A percentile compares a stretch with the other conserved stretches of the same genome.
Evolutionary conservation across 78 protist genomes (phyloP).

Genomic region (Monosiga brevicollis): DNA sequence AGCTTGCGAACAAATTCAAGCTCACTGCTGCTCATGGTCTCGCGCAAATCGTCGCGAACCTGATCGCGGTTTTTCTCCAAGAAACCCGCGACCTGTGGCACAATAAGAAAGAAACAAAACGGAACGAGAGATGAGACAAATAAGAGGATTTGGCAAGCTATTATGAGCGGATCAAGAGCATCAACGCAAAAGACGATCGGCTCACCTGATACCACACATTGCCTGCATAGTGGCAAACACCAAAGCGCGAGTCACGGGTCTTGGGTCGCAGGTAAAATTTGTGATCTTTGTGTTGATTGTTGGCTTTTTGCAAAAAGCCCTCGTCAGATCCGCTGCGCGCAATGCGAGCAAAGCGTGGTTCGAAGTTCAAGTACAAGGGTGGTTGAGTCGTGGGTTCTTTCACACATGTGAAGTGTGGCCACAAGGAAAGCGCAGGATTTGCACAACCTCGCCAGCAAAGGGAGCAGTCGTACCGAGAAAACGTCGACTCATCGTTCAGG

Average conservation of each 20-base stretch:
- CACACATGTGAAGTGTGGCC: too few species aligned
- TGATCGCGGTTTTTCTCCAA: conserved; percentile 66
- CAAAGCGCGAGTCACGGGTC: conserved; percentile 17
- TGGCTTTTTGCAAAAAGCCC: conserved; percentile 24
- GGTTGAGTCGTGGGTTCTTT: too few species aligned
- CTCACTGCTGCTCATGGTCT: not conserved
- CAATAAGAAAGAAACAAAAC: not conserved
- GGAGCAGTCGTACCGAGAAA: conserved; percentile 18
- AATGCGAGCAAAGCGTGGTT: not conserved
- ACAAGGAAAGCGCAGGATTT: too few species aligned
- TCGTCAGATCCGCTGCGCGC: conserved; percentile 40
- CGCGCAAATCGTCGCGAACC: conserved; percentile 1
- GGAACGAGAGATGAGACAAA: not conserved
- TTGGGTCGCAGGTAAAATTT: not conserved
- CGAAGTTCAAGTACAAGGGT: not conserved
- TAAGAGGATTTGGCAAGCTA: not conserved
- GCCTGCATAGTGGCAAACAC: conserved; percentile 74
- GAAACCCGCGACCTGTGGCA: conserved; percentile 27
- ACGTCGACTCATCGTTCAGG: conserved; percentile 49
- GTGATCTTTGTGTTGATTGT: not conserved
- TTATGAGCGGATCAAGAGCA: not conserved
- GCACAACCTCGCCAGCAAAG: too few species aligned
- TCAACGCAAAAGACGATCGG: too few species aligned
- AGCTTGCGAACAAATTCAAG: not conserved
- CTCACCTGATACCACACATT: conserved; percentile 47